A percentile compares a stretch with the other conserved stretches of the same genome.
Conservation (phyloP, 192 early-diverging fungal genomes). For the Oehlia diaphana region DNA sequence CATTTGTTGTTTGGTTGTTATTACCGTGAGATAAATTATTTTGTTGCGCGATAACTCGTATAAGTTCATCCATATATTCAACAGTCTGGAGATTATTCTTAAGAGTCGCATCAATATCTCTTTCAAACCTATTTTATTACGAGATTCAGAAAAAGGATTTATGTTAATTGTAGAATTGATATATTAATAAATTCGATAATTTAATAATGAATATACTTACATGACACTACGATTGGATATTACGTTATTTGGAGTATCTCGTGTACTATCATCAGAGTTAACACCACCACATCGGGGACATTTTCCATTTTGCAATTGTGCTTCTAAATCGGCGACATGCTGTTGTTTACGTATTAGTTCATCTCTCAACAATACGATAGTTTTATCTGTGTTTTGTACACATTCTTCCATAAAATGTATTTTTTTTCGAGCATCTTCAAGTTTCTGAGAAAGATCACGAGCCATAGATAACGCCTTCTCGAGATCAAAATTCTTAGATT, state of each 20-base stretch:
- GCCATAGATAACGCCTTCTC: background rate
- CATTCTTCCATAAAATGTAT: conserved; percentile 11
- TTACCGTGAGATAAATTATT: conserved; percentile 2
- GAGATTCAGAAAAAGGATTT: background rate
- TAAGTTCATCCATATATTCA: conserved; percentile 17
- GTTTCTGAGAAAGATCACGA: background rate
- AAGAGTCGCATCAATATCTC: conserved; percentile 12
- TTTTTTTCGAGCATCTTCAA: conserved; percentile 7
- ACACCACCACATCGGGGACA: background rate
- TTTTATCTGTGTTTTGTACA: conserved; percentile 1
- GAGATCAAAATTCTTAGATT: background rate
- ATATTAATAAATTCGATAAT: background rate
- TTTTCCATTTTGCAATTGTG: background rate
- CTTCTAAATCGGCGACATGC: background rate
- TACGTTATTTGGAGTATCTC: background rate
- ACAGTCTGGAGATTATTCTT: conserved; percentile 9
- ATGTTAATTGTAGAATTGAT: background rate
- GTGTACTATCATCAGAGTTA: background rate
- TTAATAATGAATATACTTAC: background rate
- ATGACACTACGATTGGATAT: conserved; percentile 3
- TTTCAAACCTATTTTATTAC: conserved; percentile 1
- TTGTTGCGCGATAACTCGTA: conserved; percentile 14
- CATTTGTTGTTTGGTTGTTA: background rate
- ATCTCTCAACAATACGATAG: background rate
- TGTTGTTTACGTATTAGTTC: conserved; percentile 11